Evolutionary conservation across 768 basidiomycete genomes (phyloP).

Genomic region (Auricularia sp.): DNA sequence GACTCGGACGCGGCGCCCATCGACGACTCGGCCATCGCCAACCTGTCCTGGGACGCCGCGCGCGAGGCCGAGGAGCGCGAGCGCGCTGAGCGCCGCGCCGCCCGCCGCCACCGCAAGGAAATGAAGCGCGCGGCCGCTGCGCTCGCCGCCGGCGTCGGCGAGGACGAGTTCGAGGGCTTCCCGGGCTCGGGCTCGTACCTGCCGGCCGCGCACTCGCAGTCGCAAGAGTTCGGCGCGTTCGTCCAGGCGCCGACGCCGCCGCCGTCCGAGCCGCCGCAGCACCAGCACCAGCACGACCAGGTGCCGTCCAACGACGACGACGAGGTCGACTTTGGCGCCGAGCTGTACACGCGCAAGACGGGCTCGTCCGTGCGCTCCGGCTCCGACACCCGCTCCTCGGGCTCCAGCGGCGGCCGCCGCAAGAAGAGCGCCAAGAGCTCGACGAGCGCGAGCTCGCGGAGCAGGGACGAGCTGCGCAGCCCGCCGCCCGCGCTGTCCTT

Average conservation of each 20-base stretch:
- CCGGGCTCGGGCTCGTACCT: slow-evolving; percentile 30
- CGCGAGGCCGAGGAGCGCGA: slow-evolving; percentile 28
- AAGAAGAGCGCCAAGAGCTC: background rate
- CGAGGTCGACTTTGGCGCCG: slow-evolving; percentile 52
- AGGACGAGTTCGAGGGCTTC: slow-evolving; percentile 54
- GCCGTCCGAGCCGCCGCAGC: background rate
- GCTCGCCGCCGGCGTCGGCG: slow-evolving; percentile 20
- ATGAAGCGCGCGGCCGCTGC: slow-evolving; percentile 31
- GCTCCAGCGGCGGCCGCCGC: background rate
- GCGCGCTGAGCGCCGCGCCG: slow-evolving; percentile 37
- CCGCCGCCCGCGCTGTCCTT: background rate
- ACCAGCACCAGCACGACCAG: slow-evolving; percentile 10
- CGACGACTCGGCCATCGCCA: slow-evolving; percentile 46
- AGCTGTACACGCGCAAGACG: slow-evolving; percentile 28
- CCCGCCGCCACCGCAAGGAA: slow-evolving; percentile 37
- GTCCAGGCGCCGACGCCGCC: slow-evolving; percentile 5
- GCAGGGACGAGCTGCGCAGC: background rate
- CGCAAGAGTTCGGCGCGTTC: slow-evolving; percentile 21
- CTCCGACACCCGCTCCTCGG: slow-evolving; percentile 42
- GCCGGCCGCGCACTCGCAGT: background rate
- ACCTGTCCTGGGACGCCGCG: slow-evolving; percentile 28
- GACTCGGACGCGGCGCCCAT: slow-evolving; percentile 66
- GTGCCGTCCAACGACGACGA: slow-evolving; percentile 10
- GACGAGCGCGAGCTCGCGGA: background rate
- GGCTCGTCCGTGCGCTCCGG: slow-evolving; percentile 29